Evolutionary conservation across 2,329 filamentous ascomycete genomes (phyloP), one percentile per base, ranked within the genome.

Genomic region (Colletotrichum cereale): DNA sequence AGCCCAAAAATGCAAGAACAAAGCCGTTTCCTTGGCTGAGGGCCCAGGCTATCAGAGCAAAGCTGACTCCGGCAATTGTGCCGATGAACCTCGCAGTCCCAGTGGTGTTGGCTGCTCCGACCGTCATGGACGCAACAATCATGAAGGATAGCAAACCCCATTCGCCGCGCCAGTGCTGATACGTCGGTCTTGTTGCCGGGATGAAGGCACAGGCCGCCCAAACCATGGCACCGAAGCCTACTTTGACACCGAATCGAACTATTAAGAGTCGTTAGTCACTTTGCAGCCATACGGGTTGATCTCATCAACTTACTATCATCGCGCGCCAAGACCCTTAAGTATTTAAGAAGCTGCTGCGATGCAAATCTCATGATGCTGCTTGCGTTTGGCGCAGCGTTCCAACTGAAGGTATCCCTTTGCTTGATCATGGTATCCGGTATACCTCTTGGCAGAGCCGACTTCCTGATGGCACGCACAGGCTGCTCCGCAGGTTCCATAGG

Each of bases 81-180:
- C 96, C 96, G 11, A 94, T 85, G 78, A 98, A 96, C 75, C 96
- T 91, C 60, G 95, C 91, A 77, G 91, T 90, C 5, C 95, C 95
- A 0, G 96, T 98, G 1, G 96, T 97, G 80, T 98, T 99, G 31
- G 95, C 94, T 10, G 96, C 95, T 36, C 96, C 96, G 29, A 98
- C 96, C 0, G 96, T 99, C 95, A 98, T 98, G 47, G 93, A 95
- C 79, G 95, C 97, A 31, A 99, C 96, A 78, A 98, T 91, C 96
- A 98, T 98, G 84, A 97, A 98, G 0, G 95, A 97, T 66, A 99
- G 82, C 2, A 99, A 86, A 29, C 96, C 96, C 96, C 96, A 99
- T 86, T 99, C 96, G 38, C 96, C 96, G 79, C 96, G 88, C 94
- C 95, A 98, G 77, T 92, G 92, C 63, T 90, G 87, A 79, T 98